These are phyloP conservation scores for Wickerhamiella dianesei DNA, from an alignment of 805 yeast species.

Conservation along the genomic window DNA sequence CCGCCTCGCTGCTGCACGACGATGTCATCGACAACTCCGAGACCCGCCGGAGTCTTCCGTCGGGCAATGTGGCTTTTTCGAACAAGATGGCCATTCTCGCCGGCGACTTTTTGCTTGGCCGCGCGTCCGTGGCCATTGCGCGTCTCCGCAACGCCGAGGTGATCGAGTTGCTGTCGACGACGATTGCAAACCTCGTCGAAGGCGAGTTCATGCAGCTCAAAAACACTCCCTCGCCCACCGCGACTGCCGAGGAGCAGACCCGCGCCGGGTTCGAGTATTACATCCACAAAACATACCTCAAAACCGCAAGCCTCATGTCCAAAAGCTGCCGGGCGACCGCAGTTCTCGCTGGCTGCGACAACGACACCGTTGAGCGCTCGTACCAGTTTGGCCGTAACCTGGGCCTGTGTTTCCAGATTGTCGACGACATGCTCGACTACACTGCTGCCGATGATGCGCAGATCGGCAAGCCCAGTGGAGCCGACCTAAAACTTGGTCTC, in stretches of 20 bases:
- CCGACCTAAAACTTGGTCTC: conserved; percentile 82
- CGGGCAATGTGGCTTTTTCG: conserved; percentile 86
- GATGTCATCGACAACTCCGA: conserved; percentile 88
- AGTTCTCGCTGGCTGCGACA: conserved; percentile 73
- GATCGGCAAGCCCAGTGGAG: conserved; percentile 91
- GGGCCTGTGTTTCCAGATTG: conserved; percentile 90
- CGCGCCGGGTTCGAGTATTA: conserved; percentile 80
- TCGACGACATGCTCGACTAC: conserved; percentile 92
- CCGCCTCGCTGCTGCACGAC: conserved; percentile 89
- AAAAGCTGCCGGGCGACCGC: conserved; percentile 90
- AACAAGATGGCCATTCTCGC: conserved; percentile 97
- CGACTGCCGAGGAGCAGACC: conserved; percentile 38
- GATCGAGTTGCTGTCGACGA: conserved; percentile 84
- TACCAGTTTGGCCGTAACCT: conserved; percentile 86
- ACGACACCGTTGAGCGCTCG: conserved; percentile 63
- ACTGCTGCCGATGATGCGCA: conserved; percentile 64
- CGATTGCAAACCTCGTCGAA: conserved; percentile 93
- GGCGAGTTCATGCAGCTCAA: conserved; percentile 98
- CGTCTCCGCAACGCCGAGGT: conserved; percentile 93
- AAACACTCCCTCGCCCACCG: conserved; percentile 56
- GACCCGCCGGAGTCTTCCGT: conserved; percentile 76
- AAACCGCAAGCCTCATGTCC: conserved; percentile 88
- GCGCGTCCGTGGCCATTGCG: conserved; percentile 94
- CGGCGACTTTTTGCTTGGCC: conserved; percentile 86
- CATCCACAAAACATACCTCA: conserved; percentile 85